Conservation (phyloP, 2,329 filamentous ascomycete genomes). For the Coniochaeta sp. region DNA sequence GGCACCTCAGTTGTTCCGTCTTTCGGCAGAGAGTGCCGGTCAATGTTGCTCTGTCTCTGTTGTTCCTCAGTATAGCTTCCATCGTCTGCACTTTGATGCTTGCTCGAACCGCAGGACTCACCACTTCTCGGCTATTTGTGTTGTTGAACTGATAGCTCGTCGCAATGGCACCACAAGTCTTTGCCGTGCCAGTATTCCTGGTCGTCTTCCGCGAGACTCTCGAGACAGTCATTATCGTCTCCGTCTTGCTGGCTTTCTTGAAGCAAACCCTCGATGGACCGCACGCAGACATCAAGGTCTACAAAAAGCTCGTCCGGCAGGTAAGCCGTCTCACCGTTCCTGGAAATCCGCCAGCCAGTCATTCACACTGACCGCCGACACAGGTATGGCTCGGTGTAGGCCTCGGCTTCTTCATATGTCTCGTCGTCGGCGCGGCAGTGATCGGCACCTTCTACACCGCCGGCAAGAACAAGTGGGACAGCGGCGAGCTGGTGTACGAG, state of each 20-base stretch:
- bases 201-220: conserved; percentile 82
- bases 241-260: conserved; percentile 77
- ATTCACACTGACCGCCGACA: not conserved
- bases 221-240: conserved; percentile 79
- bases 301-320: conserved; percentile 63
- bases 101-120: not conserved
- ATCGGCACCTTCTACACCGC: conserved; percentile 66
- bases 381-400: conserved; percentile 62
- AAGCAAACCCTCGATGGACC: conserved; percentile 70
- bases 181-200: conserved; percentile 79
- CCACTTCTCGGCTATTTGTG: not conserved
- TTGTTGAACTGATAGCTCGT: not conserved
- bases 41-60: not conserved
- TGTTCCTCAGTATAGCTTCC: not conserved
- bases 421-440: conserved; percentile 55
- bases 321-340: conserved; percentile 24
- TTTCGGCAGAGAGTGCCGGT: not conserved
- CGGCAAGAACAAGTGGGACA: conserved; percentile 59
- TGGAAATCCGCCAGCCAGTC: not conserved
- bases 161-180: conserved; percentile 59
- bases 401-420: conserved; percentile 51
- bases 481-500: conserved; percentile 72
- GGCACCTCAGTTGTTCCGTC: not conserved
- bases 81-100: not conserved
- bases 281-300: conserved; percentile 50